These are phyloP conservation scores for Fusarium liriodendri DNA, from an alignment of 2,329 filamentous ascomycete genomes.

Conservation along the genomic window DNA sequence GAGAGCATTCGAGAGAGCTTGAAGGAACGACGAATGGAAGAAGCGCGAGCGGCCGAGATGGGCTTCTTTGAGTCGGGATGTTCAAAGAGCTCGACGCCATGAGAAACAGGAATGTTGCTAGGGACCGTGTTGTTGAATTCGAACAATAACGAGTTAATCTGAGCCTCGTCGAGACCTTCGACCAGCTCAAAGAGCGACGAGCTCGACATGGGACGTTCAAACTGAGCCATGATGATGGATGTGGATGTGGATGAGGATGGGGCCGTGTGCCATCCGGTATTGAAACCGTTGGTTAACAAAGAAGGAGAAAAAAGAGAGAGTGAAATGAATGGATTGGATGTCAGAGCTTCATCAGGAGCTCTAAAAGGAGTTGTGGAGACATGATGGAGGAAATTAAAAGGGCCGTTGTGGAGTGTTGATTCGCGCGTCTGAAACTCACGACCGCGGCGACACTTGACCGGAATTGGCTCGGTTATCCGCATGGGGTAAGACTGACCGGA, in stretches of 20 bases:
- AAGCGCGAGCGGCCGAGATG: slow-evolving; percentile 20
- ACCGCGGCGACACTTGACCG: not conserved
- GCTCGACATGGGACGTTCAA: not conserved
- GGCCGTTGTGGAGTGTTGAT: slow-evolving; percentile 5
- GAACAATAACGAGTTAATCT: slow-evolving; percentile 34
- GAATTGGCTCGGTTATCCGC: not conserved
- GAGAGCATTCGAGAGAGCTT: slow-evolving; percentile 32
- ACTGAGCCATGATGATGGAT: not conserved
- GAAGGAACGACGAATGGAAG: slow-evolving; percentile 32
- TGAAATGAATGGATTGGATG: not conserved
- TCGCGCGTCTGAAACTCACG: slow-evolving; percentile 7
- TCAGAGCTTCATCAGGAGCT: not conserved
- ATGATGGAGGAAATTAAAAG: slow-evolving; percentile 9
- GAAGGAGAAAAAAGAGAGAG: not conserved
- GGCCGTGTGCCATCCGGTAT: not conserved
- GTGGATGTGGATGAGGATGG: not conserved
- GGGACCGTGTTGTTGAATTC: slow-evolving; percentile 39
- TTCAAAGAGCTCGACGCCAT: slow-evolving; percentile 35
- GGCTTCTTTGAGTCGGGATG: slow-evolving; percentile 14
- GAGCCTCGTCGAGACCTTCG: slow-evolving; percentile 33
- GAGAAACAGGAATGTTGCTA: slow-evolving; percentile 37
- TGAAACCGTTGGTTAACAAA: not conserved
- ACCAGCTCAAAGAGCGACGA: slow-evolving; percentile 38
- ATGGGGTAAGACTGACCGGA: not conserved
- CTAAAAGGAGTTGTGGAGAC: not conserved